Evolutionary conservation across 176 grass and related monocot species (phyloP), one percentile per base, ranked within the genome.

Genomic region (Saccharum spontaneum): DNA sequence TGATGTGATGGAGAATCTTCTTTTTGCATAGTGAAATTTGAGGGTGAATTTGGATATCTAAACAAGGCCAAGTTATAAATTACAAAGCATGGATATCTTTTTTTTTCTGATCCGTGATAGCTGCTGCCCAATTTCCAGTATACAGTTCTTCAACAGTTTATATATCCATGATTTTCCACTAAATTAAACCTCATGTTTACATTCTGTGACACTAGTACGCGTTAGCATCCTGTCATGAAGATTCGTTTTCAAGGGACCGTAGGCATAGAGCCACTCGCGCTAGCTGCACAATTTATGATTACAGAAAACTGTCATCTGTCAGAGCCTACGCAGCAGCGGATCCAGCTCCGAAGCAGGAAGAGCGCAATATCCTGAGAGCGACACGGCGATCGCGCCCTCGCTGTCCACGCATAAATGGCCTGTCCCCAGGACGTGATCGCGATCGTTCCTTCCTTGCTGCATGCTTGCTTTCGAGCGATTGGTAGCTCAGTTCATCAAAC

Each of bases 321-420:
- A 41, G 48, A n/a, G 16, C 16, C 30, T 34, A 3, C 24, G 52
- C 43, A 17, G 49, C 61, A 64, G 11, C 61, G 14, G 24, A 50
- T 18, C 13, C 44, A 38, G 59, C 66, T 4, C 31, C 12, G 9
- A 72, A 57, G 54, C 18, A 57, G 60, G 9, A 61, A 5, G 37
- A 15, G 1, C 76, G 38, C 7, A 31, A 17, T 34, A 73, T 46
- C 59, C 61, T 45, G 36, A 76, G 22, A 87, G 85, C 46, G 75
- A 68, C 61, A 67, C 34, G 17, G 72, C 18, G 45, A 60, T 45
- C 5, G 18, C 34, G 11, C 48, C 20, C 38, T 82, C 63, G 46
- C 38, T 82, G 63, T 87, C 86, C 43, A 50, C 31, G 14, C 79
- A 82, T 76, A 77, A 77, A 43, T 60, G 37, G 2, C 24, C 10